Percentiles rank a stretch among this genome's conserved stretches.
These are phyloP conservation scores for Carallia brachiata DNA, from an alignment of 345 rosid genomes.

Conservation along the genomic window DNA sequence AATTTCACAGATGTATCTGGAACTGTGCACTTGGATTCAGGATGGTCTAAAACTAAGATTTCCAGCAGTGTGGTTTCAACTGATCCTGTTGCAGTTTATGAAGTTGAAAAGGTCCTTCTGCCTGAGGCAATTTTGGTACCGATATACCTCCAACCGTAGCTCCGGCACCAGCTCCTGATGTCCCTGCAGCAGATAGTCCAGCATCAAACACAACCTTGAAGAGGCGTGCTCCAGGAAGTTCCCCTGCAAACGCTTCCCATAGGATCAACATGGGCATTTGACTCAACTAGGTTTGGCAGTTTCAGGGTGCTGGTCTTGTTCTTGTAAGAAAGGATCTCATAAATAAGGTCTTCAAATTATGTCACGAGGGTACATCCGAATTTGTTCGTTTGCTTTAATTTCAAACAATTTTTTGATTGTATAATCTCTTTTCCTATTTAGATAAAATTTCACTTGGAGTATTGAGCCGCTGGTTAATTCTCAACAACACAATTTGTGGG, in stretches of 20 bases:
- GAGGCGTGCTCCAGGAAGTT: constrained; percentile 18
- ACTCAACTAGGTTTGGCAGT: constrained; percentile 40
- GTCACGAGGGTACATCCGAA: constrained; percentile 11
- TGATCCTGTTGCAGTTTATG: constrained; percentile 75
- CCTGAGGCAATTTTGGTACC: constrained; percentile 88
- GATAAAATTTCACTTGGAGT: not conserved
- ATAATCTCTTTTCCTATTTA: constrained; percentile 1
- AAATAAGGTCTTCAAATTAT: not conserved
- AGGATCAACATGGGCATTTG: constrained; percentile 33
- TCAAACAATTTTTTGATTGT: constrained; percentile 18
- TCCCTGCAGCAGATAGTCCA: constrained; percentile 73
- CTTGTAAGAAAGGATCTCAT: constrained; percentile 34
- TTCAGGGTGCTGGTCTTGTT: constrained; percentile 47
- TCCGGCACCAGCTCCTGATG: constrained; percentile 80
- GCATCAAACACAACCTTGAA: constrained; percentile 30
- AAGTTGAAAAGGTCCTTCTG: constrained; percentile 71
- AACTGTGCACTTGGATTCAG: constrained; percentile 53
- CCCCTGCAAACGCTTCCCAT: constrained; percentile 38
- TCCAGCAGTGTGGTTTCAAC: constrained; percentile 77
- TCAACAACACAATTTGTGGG: no score
- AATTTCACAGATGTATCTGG: constrained; percentile 70
- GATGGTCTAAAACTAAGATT: constrained; percentile 76
- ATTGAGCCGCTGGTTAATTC: no score
- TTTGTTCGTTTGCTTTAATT: constrained; percentile 10
- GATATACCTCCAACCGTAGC: constrained; percentile 85